Evolutionary conservation across 2,329 filamentous ascomycete species (phyloP), one percentile per base, ranked within the genome.

Genomic region (Fusarium sp.): DNA sequence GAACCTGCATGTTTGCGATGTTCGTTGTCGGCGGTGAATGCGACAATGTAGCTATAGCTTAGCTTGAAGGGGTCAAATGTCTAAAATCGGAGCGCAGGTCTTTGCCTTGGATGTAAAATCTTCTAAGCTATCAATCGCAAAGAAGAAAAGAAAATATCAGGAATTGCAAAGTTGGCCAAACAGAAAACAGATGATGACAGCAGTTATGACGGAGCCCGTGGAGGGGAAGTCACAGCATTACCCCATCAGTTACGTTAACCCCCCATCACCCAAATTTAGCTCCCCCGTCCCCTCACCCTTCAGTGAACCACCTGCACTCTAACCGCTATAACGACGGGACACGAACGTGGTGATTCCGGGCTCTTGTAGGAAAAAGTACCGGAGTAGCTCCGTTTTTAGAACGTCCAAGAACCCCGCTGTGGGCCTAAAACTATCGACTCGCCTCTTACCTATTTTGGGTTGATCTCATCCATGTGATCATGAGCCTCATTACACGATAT

Each of bases 1-100:
- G 95, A 70, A 96, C 90, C 80, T 93, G 93, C 89, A 95, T 86
- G 33, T 61, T 70, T 44, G 60, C 36, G 39, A 42, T 28, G n/a
- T 24, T 66, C 14, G 63, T 39, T 41, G 35, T 31, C 26, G 51
- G 61, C 44, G 52, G 31, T 63, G 47, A 57, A 59, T 75, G 64
- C 55, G 54, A 69, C 36, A 55, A 15, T 54, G 63, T 39, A 52
- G 28, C 12, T 44, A 33, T 44, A 54, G 41, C 36, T 64, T 49
- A 38, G 28, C 56, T 63, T 36, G 45, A n/a, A 35, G n/a, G 26
- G 36, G 59, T 24, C 38, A 22, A 55, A 44, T 22, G 15, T 24
- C 4, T 36, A n/a, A 39, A 11, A 41, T 4, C 28, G 42, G 33
- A 48, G 20, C 33, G 33, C 36, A 17, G 17, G 44, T 47, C 35